Evolutionary conservation across 169 alveolate species (phyloP).

Genomic region (Theileria orientalis): DNA sequence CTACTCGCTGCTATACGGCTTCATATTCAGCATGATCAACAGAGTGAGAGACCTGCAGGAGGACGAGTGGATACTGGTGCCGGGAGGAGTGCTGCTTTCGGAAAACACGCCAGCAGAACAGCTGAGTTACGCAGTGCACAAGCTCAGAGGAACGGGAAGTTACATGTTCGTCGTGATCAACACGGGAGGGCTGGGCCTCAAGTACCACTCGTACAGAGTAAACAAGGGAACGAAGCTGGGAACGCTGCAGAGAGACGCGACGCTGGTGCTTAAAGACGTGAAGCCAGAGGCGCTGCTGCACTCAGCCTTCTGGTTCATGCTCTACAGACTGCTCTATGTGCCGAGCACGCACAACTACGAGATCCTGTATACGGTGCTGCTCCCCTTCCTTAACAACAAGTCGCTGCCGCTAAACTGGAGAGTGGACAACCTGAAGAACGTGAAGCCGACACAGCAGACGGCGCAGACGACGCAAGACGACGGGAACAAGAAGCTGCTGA

Average conservation of each 20-base stretch:
- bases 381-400: constrained; percentile 77
- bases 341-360: constrained; percentile 77
- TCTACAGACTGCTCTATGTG: constrained; percentile 73
- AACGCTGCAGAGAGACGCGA: constrained; percentile 69
- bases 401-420: constrained; percentile 75
- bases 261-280: constrained; percentile 72
- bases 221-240: constrained; percentile 69
- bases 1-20: constrained; percentile 49
- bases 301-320: constrained; percentile 80
- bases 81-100: constrained; percentile 52
- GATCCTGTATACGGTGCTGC: constrained; percentile 75
- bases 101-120: constrained; percentile 57
- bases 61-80: constrained; percentile 57
- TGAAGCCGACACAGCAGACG: constrained; percentile 19
- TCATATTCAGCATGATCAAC: constrained; percentile 52
- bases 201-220: constrained; percentile 75
- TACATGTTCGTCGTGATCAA: constrained; percentile 48
- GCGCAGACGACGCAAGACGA: background rate
- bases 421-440: constrained; percentile 39
- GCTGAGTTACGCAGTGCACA: constrained; percentile 48
- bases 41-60: constrained; percentile 52
- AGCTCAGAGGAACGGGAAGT: constrained; percentile 20
- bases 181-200: constrained; percentile 57
- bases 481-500: constrained; percentile 45
- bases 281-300: constrained; percentile 70